Base-by-base conservation (phyloP, 768 basidiomycete species). In the Kwoniella botswanensis region DNA sequence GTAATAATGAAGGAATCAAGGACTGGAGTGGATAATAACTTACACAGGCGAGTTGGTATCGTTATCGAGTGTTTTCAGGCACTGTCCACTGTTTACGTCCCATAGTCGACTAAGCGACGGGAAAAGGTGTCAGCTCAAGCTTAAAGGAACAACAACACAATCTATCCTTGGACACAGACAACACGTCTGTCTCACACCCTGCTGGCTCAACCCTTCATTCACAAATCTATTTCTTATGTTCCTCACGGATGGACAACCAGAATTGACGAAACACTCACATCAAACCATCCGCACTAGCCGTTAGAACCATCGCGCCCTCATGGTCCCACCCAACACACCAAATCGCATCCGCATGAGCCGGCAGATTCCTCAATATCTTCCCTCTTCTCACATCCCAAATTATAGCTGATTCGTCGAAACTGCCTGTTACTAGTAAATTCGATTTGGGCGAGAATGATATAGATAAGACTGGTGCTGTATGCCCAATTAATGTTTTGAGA, bases 11-110 rank as follows among this genome's bases (percentile, higher is more conserved):
- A 42, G 53, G 58, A 42, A 52, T 41, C 26, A 50, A 15, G 46
- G 18, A 18, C 12, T 17, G 46, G 18, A 50, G 46, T 10, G 46
- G 46, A 18, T 10, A 15, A 6, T 4, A 59, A 69, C 93, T 92
- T 89, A 95, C 82, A 94, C 91, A 2, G 96, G 95, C 84, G 94
- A 75, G 68, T 83, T 97, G 73, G 94, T 93, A 77, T 98, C 97
- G 76, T 98, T 94, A 11, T 94, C 95, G 57, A 99, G 84, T 1
- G 97, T 98, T 84, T 97, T 98, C 61, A 99, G 86, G 84, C 97
- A 99, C 84, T 99, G 97, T 2, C 96, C 97, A 3, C 95, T 96
- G 66, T 94, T 90, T 0, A 93, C 90, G 79, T 99, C 96, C 97
- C 97, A 99, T 70, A 98, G 89, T 68, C 97, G 95, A 80, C 96